Base-by-base conservation (phyloP, 768 basidiomycete species). In the Kwoniella dendrophila region DNA sequence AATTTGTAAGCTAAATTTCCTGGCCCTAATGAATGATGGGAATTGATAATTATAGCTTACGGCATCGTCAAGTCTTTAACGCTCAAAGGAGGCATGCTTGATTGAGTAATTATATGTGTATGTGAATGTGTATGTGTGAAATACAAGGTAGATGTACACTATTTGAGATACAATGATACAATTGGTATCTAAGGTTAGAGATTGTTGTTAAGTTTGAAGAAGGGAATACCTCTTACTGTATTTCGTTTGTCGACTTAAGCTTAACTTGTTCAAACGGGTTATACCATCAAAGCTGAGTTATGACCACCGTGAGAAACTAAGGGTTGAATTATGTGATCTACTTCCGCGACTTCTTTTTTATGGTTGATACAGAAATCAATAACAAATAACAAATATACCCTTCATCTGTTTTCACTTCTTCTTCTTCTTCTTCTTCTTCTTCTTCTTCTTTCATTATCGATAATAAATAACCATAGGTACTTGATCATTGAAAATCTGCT, bases 41-140 rank as follows among this genome's bases (percentile, higher is more conserved):
- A n/a, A n/a, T n/a, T n/a, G n/a, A n/a, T n/a, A n/a, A 38, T 38
- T 8, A 38, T 38, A 18, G 18, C 60, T 62, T 45, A 62, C 60
- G 60, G 60, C 54, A 62, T 62, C 3, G 54, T 62, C 8, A 62
- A 53, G 33, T 62, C 54, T 26, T 38, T 47, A n/a, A 56, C 40
- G 30, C 60, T 44, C 2, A 62, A 33, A 3, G 60, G 60, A 14
- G 60, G 60, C 60, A 62, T 62, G 26, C 48, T 27, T 20, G n/a
- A 26, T 49, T n/a, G n/a, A n/a, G n/a, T n/a, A n/a, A n/a, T n/a
- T n/a, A n/a, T n/a, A n/a, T n/a, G n/a, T n/a, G n/a, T n/a, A n/a
- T n/a, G n/a, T n/a, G n/a, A n/a, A n/a, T n/a, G n/a, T n/a, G n/a
- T n/a, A n/a, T n/a, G n/a, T n/a, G n/a, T n/a, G n/a, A n/a, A n/a